Percentiles rank a stretch among this genome's conserved stretches.
phyloP scores from a whole-genome alignment of 805 yeast genomes.

The Candida ponderosae region DNA sequence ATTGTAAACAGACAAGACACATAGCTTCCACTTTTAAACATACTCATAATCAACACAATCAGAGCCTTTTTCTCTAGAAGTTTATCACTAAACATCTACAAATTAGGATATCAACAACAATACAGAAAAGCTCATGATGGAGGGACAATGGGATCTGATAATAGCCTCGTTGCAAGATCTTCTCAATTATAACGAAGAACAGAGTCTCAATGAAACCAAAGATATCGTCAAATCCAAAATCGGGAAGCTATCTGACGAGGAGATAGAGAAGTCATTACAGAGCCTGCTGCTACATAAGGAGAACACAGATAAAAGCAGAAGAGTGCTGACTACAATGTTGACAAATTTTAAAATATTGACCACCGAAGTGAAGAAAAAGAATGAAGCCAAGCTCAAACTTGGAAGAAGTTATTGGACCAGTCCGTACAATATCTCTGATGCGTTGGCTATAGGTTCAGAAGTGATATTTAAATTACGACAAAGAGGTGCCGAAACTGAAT shows the following conservation, averaged over 20 bases:
- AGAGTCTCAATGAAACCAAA: constrained; percentile 36
- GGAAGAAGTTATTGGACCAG: constrained; percentile 34
- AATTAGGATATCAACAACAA: too few species aligned
- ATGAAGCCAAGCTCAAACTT: constrained; percentile 15
- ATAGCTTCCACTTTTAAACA: too few species aligned
- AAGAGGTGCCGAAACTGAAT: constrained; percentile 71
- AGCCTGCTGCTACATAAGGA: constrained; percentile 44
- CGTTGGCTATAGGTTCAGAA: constrained; percentile 60
- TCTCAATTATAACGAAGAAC: constrained; percentile 51
- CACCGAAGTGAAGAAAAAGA: constrained; percentile 16
- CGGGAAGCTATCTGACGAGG: constrained; percentile 26
- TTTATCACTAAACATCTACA: too few species aligned
- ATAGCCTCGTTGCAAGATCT: constrained; percentile 62
- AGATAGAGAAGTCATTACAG: constrained; percentile 31
- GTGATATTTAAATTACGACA: constrained; percentile 79
- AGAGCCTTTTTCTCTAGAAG: too few species aligned
- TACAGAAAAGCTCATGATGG: too few species aligned
- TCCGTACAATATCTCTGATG: constrained; percentile 51
- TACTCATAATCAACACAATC: too few species aligned
- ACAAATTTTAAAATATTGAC: constrained; percentile 39
- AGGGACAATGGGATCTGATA: constrained; percentile 63
- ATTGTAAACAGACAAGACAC: too few species aligned
- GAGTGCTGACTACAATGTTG: constrained; percentile 32
- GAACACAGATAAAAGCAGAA: constrained; percentile 45
- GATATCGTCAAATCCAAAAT: constrained; percentile 21